Base-by-base conservation (phyloP, 805 yeast species). In the Wickerhamiella musiphila region DNA sequence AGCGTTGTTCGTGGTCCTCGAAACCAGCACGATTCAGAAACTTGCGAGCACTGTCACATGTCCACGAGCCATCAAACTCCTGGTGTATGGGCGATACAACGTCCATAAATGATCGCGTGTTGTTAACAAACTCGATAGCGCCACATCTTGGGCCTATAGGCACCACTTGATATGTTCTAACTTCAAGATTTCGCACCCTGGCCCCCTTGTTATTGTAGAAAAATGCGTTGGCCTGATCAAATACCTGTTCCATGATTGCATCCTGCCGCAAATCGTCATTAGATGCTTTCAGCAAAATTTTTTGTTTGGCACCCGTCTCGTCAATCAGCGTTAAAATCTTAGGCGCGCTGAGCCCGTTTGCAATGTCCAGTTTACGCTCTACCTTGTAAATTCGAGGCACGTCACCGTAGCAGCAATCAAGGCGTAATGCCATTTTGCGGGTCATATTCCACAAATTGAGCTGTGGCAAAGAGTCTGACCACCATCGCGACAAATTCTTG, bases 231-330 rank as follows among this genome's bases (percentile, higher is more conserved):
- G 83, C 94, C 45, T 83, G 79, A 14, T 66, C 76, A 52, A 92
- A 90, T 1, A 86, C 96, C 49, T 90, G 96, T 51, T 86, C 92
- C 98, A 90, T 92, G 35, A 90, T 81, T 0, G 93, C 78, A 55
- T 90, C 99, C 54, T 92, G 98, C 32, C 96, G 60, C 32, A 90
- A 57, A 54, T 90, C 98, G 54, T 90, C 98, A 7, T 79, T 66
- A 11, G 33, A 29, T 17, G 81, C 81, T 49, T 90, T 90, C 41
- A 84, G 56, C 13, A 90, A 57, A 48, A 76, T 64, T 35, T 61
- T 68, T 37, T 68, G 74, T 0, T 35, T 45, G 0, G 52, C 40
- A 0, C 96, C 96, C 45, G 71, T 65, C 0, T 73, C 61, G 11
- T 73, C 52, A 0, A 29, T 32, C 32, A 78, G 56, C 1, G 56